Conservation (phyloP, 352 stramenopile species). For the Pythium coloratum region DNA sequence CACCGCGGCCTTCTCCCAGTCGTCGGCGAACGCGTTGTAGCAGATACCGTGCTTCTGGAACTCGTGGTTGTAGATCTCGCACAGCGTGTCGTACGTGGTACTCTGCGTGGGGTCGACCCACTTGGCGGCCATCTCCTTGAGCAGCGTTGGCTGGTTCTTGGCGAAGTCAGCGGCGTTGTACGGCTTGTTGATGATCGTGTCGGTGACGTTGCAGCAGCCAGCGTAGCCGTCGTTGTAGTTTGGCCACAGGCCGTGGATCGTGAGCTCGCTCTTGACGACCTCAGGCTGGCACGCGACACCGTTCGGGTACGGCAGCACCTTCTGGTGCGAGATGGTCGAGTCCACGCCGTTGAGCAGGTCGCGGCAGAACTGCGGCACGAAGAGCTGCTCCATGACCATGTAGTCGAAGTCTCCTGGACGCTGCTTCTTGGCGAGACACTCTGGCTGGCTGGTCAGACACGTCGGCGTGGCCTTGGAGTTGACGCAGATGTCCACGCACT, state of each 20-base stretch:
- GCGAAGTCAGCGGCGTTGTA: constrained; percentile 52
- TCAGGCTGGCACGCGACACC: constrained; percentile 46
- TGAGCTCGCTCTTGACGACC: constrained; percentile 54
- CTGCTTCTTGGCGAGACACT: constrained; percentile 63
- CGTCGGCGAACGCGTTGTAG: constrained; percentile 53
- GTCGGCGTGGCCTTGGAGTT: constrained; percentile 56
- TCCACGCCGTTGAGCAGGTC: constrained; percentile 70
- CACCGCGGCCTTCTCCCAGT: constrained; percentile 51
- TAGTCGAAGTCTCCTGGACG: constrained; percentile 74
- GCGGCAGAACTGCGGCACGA: constrained; percentile 78
- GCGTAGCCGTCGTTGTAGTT: constrained; percentile 79
- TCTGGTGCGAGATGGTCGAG: constrained; percentile 79
- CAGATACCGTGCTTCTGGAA: constrained; percentile 85
- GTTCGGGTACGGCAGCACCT: constrained; percentile 64
- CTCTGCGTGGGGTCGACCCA: constrained; percentile 68
- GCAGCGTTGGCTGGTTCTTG: constrained; percentile 41
- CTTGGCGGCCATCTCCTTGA: constrained; percentile 54
- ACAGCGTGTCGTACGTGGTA: constrained; percentile 59
- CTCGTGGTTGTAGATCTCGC: constrained; percentile 84
- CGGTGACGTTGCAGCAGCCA: constrained; percentile 67
- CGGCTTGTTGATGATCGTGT: constrained; percentile 56
- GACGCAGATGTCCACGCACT: constrained; percentile 77
- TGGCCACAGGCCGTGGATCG: constrained; percentile 77
- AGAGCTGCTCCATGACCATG: constrained; percentile 76
- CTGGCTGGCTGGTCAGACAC: constrained; percentile 51